Conservation (phyloP, 23 red algal genomes). For the Gracilariopsis chorda region DNA sequence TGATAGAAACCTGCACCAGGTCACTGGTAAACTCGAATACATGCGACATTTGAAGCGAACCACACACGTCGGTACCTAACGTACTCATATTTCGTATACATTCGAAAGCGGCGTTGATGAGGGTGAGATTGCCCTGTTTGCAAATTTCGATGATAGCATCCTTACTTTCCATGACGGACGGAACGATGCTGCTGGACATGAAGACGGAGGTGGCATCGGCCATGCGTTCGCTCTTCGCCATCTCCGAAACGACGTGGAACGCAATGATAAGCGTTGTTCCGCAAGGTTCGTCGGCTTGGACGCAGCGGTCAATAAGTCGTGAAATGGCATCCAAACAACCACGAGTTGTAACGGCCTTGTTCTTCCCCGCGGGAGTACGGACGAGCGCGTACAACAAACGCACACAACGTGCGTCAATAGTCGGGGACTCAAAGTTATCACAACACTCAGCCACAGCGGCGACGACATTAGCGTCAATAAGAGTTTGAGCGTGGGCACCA, state of each 20-base stretch:
- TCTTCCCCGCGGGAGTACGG: not conserved
- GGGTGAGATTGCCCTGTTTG: not conserved
- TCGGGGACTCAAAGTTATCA: slow-evolving; percentile 9
- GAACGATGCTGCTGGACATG: slow-evolving; percentile 19
- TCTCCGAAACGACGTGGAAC: slow-evolving; percentile 12
- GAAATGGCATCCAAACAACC: not conserved
- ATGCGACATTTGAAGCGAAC: slow-evolving; percentile 37
- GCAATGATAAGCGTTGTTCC: not conserved
- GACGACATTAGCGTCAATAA: not conserved
- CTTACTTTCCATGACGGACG: slow-evolving; percentile 13
- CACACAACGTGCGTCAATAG: not conserved
- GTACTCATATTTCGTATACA: slow-evolving; percentile 29
- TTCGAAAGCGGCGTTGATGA: not conserved
- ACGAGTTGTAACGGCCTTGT: not conserved
- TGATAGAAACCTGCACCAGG: not conserved
- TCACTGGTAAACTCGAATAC: slow-evolving; percentile 10
- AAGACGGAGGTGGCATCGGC: slow-evolving; percentile 10
- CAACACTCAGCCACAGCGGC: not conserved
- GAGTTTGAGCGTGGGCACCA: not conserved
- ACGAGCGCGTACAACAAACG: not conserved
- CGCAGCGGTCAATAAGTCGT: slow-evolving; percentile 19
- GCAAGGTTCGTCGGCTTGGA: not conserved
- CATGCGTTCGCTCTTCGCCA: not conserved
- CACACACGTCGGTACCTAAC: slow-evolving; percentile 42
- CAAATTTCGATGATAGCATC: not conserved